phyloP scores from a whole-genome alignment of 352 stramenopile genomes.

The Globisporangium abappressorium region DNA sequence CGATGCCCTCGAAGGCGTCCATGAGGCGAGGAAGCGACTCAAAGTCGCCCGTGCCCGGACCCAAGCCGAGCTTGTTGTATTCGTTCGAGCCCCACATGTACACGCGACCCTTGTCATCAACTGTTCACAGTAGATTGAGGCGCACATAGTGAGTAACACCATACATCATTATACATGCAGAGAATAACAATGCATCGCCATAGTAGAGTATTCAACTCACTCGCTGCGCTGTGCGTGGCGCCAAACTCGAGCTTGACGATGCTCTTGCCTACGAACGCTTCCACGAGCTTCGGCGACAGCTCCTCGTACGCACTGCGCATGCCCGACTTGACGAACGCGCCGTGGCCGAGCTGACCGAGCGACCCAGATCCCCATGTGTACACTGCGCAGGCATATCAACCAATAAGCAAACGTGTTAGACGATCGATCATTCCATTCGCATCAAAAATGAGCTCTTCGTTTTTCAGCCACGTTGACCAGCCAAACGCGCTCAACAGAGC shows the following conservation, averaged over 20 bases:
- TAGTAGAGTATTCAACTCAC: slow-evolving; percentile 34
- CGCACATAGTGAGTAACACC: neutral
- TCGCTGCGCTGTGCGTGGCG: slow-evolving; percentile 72
- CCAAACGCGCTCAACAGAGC: neutral
- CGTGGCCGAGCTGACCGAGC: slow-evolving; percentile 81
- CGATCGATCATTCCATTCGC: neutral
- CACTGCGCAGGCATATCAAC: slow-evolving; percentile 27
- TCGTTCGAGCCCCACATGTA: slow-evolving; percentile 90
- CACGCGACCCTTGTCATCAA: slow-evolving; percentile 65
- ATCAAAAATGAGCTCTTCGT: slow-evolving; percentile 8
- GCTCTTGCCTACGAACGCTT: slow-evolving; percentile 60
- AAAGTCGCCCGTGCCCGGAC: slow-evolving; percentile 41
- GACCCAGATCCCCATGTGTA: slow-evolving; percentile 86
- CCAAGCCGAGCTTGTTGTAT: slow-evolving; percentile 80
- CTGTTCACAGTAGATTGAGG: slow-evolving; percentile 22
- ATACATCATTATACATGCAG: slow-evolving; percentile 14
- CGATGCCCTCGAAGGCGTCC: slow-evolving; percentile 61
- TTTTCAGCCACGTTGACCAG: neutral
- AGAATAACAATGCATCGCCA: neutral
- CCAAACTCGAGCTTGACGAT: slow-evolving; percentile 75
- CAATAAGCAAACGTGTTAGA: neutral
- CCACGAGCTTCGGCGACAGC: slow-evolving; percentile 65
- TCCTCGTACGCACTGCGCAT: slow-evolving; percentile 86
- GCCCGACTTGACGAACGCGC: slow-evolving; percentile 76
- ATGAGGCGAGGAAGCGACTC: slow-evolving; percentile 56